Evolutionary conservation across 805 yeast species (phyloP), one percentile per base, ranked within the genome.

Genomic region (Candida michaelii): DNA sequence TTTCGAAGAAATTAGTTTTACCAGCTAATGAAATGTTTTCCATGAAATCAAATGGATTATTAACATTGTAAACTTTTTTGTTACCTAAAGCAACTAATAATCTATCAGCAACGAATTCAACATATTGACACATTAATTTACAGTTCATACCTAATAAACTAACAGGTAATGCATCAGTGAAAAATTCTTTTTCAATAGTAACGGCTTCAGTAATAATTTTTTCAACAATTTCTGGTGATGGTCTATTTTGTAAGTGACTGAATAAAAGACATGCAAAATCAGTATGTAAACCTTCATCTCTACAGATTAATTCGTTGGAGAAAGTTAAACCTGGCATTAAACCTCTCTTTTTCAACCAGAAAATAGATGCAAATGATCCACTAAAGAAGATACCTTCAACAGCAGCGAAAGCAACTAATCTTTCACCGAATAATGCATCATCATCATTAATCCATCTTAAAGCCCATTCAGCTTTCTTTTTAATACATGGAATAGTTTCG

Each of bases 311-410:
- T 73, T 91, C 99, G 71, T 91, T 91, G 43, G 98, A 90, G 79
- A 91, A 93, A 33, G 98, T 91, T 59, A 91, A 77, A 62, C 99
- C 99, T 27, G 99, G 98, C 99, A 91, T 91, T 63, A 91, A 76
- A 65, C 99, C 99, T 69, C 97, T 85, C 82, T 91, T 91, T 82
- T 93, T 91, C 62, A 91, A 82, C 99, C 99, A 91, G 76, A 91
- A 91, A 63, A 91, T 89, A 41, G 98, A 89, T 39, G 99, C 99
- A 64, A 91, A 91, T 2, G 98, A 93, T 51, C 99, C 99, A 35
- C 95, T 85, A 79, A 91, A 91, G 83, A 91, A 91, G 50, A 93
- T 88, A 74, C 99, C 99, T 74, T 91, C 99, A 47, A 91, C 96
- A 49, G 99, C 97, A 49, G 98, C 98, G 62, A 93, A 91, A 14